phyloP scores from a whole-genome alignment of 164 flowering plant genomes.

The Cinnamomum micranthum region DNA sequence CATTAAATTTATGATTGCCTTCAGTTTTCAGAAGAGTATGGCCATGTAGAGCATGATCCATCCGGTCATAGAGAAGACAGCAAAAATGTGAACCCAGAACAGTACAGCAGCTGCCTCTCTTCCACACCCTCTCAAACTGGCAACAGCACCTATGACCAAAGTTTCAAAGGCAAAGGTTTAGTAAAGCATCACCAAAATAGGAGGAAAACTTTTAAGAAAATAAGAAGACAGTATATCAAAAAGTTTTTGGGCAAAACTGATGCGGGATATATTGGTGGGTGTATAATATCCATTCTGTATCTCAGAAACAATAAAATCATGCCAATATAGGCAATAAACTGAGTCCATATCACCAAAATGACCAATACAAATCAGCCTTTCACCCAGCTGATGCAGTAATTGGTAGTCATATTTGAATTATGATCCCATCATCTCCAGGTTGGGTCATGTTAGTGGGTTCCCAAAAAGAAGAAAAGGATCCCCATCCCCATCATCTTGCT shows the following conservation, averaged over 20 bases:
- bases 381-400: background rate
- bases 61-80: conserved; percentile 88
- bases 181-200: background rate
- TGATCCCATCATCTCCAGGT: no score
- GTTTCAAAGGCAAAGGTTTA: background rate
- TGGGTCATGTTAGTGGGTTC: no score
- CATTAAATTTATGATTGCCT: background rate
- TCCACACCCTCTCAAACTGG: conserved; percentile 90
- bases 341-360: no score
- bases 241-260: no score
- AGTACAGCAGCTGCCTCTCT: conserved; percentile 87
- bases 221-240: background rate
- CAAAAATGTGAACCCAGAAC: conserved; percentile 97
- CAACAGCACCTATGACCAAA: conserved; percentile 69
- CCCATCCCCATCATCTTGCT: no score
- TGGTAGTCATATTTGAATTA: background rate
- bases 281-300: no score
- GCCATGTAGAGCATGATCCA: conserved; percentile 77
- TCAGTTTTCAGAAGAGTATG: conserved; percentile 46
- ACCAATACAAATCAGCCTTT: background rate
- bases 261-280: no score
- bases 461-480: no score
- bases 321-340: no score
- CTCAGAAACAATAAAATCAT: background rate
- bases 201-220: background rate